Evolutionary conservation across 495 filamentous ascomycete species (phyloP).

Genomic region (Neurospora intermedia): DNA sequence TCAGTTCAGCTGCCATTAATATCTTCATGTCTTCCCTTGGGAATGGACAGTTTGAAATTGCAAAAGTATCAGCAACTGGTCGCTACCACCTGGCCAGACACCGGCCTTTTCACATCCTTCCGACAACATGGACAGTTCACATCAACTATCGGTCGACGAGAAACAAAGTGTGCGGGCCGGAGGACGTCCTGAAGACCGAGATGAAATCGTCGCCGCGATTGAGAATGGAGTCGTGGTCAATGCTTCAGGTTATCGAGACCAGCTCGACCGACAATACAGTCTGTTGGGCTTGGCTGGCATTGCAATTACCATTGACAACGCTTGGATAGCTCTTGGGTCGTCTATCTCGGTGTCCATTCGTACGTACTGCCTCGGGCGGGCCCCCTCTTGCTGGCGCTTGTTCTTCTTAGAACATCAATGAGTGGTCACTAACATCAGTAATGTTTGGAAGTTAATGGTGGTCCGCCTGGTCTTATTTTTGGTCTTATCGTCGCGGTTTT

Average conservation of each 20-base stretch:
- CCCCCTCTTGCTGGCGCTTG: neutral
- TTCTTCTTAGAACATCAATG: neutral
- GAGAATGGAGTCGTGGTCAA: conserved; percentile 35
- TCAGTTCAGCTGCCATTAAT: neutral
- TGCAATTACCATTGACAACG: conserved; percentile 43
- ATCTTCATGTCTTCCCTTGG: neutral
- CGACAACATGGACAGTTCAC: neutral
- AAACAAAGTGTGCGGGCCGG: neutral
- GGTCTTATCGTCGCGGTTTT: conserved; percentile 38
- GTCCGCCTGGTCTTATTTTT: conserved; percentile 46
- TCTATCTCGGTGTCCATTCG: conserved; percentile 43
- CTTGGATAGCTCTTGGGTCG: conserved; percentile 45
- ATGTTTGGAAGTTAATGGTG: conserved; percentile 38
- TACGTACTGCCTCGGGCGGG: conserved; percentile 14
- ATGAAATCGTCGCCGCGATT: conserved; percentile 26
- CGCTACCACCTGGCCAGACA: neutral
- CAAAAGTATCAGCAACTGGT: neutral
- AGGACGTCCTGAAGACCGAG: neutral
- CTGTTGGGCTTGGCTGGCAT: conserved; percentile 40
- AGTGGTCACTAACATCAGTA: conserved; percentile 2
- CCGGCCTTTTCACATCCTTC: neutral
- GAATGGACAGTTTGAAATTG: neutral
- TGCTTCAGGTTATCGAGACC: conserved; percentile 45
- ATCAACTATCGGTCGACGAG: neutral
- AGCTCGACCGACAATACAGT: conserved; percentile 46